phyloP scores from a whole-genome alignment of 805 yeast species.

The Zygotorulaspora florentina region DNA sequence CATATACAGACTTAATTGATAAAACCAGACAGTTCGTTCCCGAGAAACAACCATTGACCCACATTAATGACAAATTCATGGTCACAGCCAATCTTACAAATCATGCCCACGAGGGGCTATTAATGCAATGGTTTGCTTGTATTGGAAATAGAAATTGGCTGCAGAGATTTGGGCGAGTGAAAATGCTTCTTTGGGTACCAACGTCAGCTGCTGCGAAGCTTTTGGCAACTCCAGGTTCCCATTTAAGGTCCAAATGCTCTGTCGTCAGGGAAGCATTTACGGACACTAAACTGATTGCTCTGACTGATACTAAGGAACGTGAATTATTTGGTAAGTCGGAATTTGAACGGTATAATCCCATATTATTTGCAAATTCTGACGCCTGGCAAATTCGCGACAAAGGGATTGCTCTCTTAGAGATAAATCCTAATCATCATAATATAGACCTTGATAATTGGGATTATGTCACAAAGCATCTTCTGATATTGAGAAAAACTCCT shows the following conservation, averaged over 20 bases:
- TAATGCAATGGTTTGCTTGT: slow-evolving; percentile 73
- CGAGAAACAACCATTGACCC: slow-evolving; percentile 33
- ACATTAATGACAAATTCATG: slow-evolving; percentile 51
- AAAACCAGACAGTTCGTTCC: slow-evolving; percentile 44
- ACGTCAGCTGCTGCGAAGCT: slow-evolving; percentile 59
- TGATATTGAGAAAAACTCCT: slow-evolving; percentile 45
- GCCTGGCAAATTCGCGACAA: slow-evolving; percentile 31
- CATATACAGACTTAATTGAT: slow-evolving; percentile 49
- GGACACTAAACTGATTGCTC: slow-evolving; percentile 54
- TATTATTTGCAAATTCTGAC: slow-evolving; percentile 32
- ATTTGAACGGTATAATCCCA: slow-evolving; percentile 29
- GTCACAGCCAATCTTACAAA: slow-evolving; percentile 57
- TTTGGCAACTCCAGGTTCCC: slow-evolving; percentile 50
- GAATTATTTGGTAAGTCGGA: slow-evolving; percentile 18
- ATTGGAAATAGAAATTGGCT: slow-evolving; percentile 69
- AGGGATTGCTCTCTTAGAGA: slow-evolving; percentile 55
- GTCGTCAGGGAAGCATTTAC: slow-evolving; percentile 62
- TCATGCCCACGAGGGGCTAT: slow-evolving; percentile 55
- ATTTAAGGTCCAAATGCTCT: slow-evolving; percentile 57
- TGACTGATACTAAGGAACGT: slow-evolving; percentile 26
- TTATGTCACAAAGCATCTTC: slow-evolving; percentile 57
- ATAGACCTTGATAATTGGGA: slow-evolving; percentile 59
- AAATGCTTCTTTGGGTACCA: slow-evolving; percentile 67
- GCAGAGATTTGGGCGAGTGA: slow-evolving; percentile 65
- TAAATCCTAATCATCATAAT: slow-evolving; percentile 44